phyloP scores from a whole-genome alignment of 169 alveolate species.

The Cryptosporidium sp. region DNA sequence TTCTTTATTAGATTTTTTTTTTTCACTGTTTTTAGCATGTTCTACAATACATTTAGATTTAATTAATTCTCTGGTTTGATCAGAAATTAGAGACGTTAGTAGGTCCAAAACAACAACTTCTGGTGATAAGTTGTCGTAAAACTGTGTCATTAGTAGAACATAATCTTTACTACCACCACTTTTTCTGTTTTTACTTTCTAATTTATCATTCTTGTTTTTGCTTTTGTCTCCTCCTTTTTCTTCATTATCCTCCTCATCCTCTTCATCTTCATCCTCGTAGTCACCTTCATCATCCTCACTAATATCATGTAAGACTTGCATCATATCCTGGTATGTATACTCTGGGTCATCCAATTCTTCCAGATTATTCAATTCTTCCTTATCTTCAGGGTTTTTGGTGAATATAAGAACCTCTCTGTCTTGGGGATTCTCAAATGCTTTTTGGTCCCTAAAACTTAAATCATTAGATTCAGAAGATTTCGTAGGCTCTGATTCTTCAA shows the following conservation, averaged over 20 bases:
- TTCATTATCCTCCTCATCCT: not conserved
- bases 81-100: constrained; percentile 48
- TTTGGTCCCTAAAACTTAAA: not conserved
- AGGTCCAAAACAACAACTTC: constrained; percentile 49
- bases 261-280: not conserved
- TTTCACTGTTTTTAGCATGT: not conserved
- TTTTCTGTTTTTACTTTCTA: not conserved
- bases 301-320: constrained; percentile 4
- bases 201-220: not conserved
- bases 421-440: not conserved
- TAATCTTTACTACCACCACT: not conserved
- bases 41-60: not conserved
- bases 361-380: not conserved
- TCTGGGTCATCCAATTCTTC: constrained; percentile 2
- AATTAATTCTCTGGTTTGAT: constrained; percentile 16
- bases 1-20: not conserved
- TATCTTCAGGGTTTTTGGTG: not conserved
- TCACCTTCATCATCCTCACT: constrained; percentile 7
- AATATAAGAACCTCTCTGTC: not conserved
- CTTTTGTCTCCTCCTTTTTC: not conserved
- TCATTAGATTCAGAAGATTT: not conserved
- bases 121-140: constrained; percentile 43
- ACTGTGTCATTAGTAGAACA: constrained; percentile 24
- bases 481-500: constrained; percentile 5
- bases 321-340: constrained; percentile 16